phyloP scores from a whole-genome alignment of 2,329 filamentous ascomycete species.

The Diaporthe aspalathi region DNA sequence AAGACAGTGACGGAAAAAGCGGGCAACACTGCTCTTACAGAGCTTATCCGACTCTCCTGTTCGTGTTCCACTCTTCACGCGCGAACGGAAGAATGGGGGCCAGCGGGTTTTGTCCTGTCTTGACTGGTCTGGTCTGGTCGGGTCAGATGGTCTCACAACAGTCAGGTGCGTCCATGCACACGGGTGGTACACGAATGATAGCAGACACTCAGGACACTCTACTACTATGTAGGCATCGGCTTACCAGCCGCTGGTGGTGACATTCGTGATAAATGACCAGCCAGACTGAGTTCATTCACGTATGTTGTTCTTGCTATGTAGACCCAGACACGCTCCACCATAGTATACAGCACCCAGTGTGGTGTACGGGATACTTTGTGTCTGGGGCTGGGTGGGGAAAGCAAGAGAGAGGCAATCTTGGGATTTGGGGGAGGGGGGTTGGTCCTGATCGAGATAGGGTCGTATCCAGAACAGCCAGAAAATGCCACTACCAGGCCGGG shows the following conservation, averaged over 20 bases:
- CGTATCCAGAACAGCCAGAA: background rate
- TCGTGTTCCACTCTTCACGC: background rate
- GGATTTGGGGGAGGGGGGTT: background rate
- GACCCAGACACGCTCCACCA: background rate
- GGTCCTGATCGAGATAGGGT: conserved; percentile 14
- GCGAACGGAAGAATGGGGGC: no score
- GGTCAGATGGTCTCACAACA: background rate
- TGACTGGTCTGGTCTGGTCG: background rate
- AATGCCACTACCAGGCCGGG: conserved; percentile 26
- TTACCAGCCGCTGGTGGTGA: no score
- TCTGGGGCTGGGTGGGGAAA: background rate
- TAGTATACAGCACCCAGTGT: no score
- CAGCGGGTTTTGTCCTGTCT: background rate
- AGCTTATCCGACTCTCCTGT: background rate
- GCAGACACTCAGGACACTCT: no score
- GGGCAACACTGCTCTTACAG: conserved; percentile 3
- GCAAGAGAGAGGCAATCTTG: background rate
- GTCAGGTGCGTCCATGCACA: background rate
- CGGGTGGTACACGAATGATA: no score
- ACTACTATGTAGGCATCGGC: no score
- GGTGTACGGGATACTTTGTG: background rate
- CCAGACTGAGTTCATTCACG: background rate
- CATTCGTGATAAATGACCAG: background rate
- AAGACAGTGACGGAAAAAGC: conserved; percentile 18
- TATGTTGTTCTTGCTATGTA: no score